A percentile compares a stretch with the other conserved stretches of the same genome.
Evolutionary conservation across 2,329 filamentous ascomycete species (phyloP).

Genomic region (Alternaria sp.): DNA sequence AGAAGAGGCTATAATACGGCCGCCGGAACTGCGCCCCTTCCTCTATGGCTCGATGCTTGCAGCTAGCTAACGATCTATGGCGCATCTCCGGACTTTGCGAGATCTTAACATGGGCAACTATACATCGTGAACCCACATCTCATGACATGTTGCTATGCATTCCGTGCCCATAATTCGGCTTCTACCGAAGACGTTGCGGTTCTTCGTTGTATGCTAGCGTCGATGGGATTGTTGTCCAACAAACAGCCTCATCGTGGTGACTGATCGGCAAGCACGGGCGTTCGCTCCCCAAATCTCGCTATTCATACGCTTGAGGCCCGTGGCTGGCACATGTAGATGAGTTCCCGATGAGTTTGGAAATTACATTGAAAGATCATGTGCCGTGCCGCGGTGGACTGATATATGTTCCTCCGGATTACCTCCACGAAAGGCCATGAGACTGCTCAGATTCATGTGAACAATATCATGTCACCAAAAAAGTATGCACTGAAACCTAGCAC

Average conservation of each 20-base stretch:
- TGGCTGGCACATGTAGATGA: constrained; percentile 1
- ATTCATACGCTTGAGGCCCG: background rate
- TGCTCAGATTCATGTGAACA: background rate
- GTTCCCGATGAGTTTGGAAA: background rate
- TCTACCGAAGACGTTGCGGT: background rate
- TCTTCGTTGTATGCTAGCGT: background rate
- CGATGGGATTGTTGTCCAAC: background rate
- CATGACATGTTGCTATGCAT: background rate
- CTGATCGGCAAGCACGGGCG: background rate
- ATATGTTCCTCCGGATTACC: background rate
- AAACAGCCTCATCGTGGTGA: background rate
- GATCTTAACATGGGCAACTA: background rate
- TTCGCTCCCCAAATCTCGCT: background rate
- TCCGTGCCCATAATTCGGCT: background rate
- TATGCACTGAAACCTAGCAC: background rate
- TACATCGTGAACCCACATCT: background rate
- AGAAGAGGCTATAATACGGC: constrained; percentile 1
- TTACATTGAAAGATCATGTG: background rate
- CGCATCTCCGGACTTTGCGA: background rate
- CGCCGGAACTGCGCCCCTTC: background rate
- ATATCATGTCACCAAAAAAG: background rate
- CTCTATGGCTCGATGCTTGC: background rate
- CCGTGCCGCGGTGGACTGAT: background rate
- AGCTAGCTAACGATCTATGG: background rate
- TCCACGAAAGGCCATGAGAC: background rate